Conservation (phyloP, 768 basidiomycete species). For the Suillus bovinus region DNA sequence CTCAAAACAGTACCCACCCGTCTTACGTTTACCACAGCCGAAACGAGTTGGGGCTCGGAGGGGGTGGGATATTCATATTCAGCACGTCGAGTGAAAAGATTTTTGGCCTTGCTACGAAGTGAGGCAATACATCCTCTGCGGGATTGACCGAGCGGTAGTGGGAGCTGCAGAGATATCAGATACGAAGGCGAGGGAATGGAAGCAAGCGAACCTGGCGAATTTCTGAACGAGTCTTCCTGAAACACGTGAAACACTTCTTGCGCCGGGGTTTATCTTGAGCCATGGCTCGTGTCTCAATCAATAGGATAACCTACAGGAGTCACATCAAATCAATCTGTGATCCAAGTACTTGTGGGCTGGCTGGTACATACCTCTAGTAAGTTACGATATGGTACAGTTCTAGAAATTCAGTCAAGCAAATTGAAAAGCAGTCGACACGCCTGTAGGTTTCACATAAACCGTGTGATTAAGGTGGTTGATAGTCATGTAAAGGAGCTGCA, state of each 20-base stretch:
- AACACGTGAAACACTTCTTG: neutral
- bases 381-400: too few relatives aligned
- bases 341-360: too few relatives aligned
- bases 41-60: neutral
- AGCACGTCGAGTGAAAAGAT: neutral
- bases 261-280: neutral
- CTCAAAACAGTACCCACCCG: neutral
- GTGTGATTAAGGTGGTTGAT: too few relatives aligned
- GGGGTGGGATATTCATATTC: neutral
- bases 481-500: too few relatives aligned
- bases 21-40: neutral
- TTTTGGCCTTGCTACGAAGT: neutral
- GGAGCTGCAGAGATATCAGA: neutral
- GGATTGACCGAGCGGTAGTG: neutral
- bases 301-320: too few relatives aligned
- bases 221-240: neutral
- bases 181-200: neutral
- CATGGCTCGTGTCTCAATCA: neutral
- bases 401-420: too few relatives aligned
- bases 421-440: too few relatives aligned
- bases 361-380: too few relatives aligned
- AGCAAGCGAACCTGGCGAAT: neutral
- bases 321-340: too few relatives aligned
- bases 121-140: too few relatives aligned
- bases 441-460: too few relatives aligned